Percentiles rank a stretch among this genome's conserved stretches.
Conservation (phyloP, 1,284 basidiomycete species). For the Neotropicomus parvogracilis region DNA sequence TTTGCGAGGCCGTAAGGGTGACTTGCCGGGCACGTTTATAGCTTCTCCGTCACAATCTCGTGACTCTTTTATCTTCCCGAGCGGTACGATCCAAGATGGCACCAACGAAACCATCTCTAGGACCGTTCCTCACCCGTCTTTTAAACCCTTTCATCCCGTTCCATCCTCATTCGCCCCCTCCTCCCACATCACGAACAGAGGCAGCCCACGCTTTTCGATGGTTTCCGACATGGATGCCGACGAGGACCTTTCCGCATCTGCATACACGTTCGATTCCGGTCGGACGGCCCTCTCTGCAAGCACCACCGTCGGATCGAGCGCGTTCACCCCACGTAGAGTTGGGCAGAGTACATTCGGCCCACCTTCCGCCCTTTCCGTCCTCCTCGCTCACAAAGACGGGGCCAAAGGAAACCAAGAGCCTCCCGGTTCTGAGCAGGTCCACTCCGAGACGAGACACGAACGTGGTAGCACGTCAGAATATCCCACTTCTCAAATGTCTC, state of each 20-base stretch:
- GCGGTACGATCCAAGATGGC: constrained; percentile 25
- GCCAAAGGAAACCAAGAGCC: background rate
- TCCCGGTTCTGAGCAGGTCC: constrained; percentile 1
- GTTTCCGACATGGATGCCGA: constrained; percentile 29
- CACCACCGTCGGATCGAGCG: constrained; percentile 10
- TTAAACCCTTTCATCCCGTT: constrained; percentile 18
- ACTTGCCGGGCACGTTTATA: constrained; percentile 25
- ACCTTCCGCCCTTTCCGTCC: constrained; percentile 43
- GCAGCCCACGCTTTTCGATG: constrained; percentile 24
- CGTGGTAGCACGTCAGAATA: background rate
- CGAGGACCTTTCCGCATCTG: constrained; percentile 33
- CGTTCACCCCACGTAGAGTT: constrained; percentile 18
- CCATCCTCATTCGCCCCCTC: constrained; percentile 31
- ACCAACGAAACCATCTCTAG: constrained; percentile 27
- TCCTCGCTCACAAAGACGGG: constrained; percentile 34
- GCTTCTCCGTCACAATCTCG: constrained; percentile 24
- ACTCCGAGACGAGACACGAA: background rate
- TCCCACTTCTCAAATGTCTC: constrained; percentile 14
- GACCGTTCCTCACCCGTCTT: constrained; percentile 9
- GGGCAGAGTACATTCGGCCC: constrained; percentile 18
- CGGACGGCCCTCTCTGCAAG: constrained; percentile 9
- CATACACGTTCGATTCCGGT: constrained; percentile 33
- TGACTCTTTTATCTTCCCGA: constrained; percentile 42
- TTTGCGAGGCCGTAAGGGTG: constrained; percentile 9
- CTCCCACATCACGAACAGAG: constrained; percentile 24